phyloP scores from a whole-genome alignment of 768 basidiomycete species.

The Coprinopsis sp. region DNA sequence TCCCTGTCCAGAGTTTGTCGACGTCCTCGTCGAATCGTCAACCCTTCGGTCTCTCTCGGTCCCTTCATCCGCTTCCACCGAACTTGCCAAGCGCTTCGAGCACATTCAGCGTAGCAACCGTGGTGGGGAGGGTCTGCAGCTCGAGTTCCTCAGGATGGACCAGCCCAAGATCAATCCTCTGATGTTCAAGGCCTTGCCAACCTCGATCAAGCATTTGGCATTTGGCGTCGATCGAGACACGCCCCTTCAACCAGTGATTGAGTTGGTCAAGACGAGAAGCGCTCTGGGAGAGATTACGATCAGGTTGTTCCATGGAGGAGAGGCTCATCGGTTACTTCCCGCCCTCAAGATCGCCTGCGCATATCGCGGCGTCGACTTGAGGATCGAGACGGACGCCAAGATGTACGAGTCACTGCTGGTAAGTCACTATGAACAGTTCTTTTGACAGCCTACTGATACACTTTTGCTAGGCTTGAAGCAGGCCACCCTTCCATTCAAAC shows the following conservation, averaged over 20 bases:
- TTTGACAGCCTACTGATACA: no score
- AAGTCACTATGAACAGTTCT: conserved; percentile 13
- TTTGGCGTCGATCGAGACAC: conserved; percentile 58
- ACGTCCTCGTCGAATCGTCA: conserved; percentile 45
- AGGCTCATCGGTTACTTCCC: conserved; percentile 45
- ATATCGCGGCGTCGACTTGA: conserved; percentile 52
- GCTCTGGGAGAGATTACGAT: conserved; percentile 47
- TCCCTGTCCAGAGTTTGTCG: conserved; percentile 49
- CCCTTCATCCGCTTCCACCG: conserved; percentile 45
- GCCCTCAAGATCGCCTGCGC: conserved; percentile 63
- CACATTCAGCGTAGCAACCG: conserved; percentile 39
- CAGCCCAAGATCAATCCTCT: conserved; percentile 40
- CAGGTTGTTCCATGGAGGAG: conserved; percentile 49
- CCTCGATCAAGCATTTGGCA: conserved; percentile 50
- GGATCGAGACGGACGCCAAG: conserved; percentile 21
- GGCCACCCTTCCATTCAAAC: no score
- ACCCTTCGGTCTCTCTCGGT: conserved; percentile 52
- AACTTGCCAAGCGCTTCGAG: conserved; percentile 20
- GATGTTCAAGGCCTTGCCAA: conserved; percentile 46
- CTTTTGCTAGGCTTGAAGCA: no score
- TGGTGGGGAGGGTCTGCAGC: conserved; percentile 44
- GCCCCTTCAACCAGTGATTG: conserved; percentile 48
- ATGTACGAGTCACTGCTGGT: conserved; percentile 20
- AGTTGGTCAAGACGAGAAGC: conserved; percentile 43
- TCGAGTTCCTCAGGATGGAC: conserved; percentile 56